These are phyloP conservation scores for Venustampulla echinocandica DNA, from an alignment of 495 filamentous ascomycete genomes.

Conservation along the genomic window DNA sequence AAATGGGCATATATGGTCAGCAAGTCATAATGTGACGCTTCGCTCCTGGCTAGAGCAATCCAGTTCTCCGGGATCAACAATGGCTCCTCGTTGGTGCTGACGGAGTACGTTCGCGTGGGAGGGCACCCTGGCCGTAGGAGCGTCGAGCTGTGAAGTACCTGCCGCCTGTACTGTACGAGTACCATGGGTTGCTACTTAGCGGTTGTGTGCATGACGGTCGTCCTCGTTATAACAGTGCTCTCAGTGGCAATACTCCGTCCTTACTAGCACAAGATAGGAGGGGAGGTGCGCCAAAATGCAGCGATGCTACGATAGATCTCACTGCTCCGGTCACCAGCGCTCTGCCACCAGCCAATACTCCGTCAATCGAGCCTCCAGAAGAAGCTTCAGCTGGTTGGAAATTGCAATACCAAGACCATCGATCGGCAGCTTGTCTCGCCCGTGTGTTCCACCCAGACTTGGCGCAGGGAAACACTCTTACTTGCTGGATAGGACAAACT, in stretches of 20 bases:
- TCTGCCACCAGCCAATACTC: too few species aligned
- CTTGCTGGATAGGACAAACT: too few species aligned
- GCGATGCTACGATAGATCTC: too few species aligned
- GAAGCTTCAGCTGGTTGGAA: too few species aligned
- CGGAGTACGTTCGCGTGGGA: background rate
- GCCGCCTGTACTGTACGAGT: too few species aligned
- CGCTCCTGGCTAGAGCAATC: background rate
- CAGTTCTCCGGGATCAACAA: background rate
- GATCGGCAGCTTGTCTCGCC: constrained; percentile 1
- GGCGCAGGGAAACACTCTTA: background rate
- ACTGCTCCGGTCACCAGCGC: too few species aligned
- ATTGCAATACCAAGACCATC: background rate
- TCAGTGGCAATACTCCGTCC: background rate
- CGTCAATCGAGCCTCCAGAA: too few species aligned
- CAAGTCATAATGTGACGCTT: background rate
- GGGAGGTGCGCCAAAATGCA: too few species aligned
- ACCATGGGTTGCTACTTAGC: background rate
- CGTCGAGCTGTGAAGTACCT: too few species aligned
- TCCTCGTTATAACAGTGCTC: background rate
- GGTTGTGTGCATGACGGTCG: background rate
- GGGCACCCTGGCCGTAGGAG: too few species aligned
- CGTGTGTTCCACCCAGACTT: background rate
- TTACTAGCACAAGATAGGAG: too few species aligned
- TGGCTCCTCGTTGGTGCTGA: background rate
- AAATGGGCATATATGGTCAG: background rate